Percentiles rank a stretch among this genome's conserved stretches.
Evolutionary conservation across 768 basidiomycete genomes (phyloP).

Genomic region (Pleurotus djamor): DNA sequence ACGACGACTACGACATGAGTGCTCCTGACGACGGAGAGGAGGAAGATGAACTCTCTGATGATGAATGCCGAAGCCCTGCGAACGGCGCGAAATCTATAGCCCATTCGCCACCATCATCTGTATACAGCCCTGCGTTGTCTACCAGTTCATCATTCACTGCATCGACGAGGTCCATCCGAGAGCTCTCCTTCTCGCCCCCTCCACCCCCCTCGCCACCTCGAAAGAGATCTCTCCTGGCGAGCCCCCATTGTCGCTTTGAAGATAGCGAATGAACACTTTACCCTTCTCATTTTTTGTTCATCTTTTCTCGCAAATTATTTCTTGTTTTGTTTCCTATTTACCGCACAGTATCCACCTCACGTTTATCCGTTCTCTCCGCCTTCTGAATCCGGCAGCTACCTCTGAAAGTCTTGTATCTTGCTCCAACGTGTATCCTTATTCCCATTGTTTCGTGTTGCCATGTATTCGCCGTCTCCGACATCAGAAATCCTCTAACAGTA

Average conservation of each 20-base stretch:
- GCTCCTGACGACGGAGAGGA: neutral
- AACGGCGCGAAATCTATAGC: neutral
- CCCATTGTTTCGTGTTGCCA: neutral
- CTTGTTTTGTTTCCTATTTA: too few species aligned
- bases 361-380: too few species aligned
- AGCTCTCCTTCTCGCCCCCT: neutral
- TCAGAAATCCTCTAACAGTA: too few species aligned
- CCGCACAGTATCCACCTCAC: too few species aligned
- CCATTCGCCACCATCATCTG: neutral
- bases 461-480: neutral
- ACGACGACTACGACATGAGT: neutral
- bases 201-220: neutral
- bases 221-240: neutral
- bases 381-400: too few species aligned
- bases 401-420: neutral
- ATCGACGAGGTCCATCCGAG: neutral
- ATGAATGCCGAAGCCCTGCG: neutral
- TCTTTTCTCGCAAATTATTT: too few species aligned
- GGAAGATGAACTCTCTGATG: neutral
- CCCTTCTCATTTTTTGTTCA: neutral
- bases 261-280: neutral
- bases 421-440: neutral
- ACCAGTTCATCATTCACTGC: neutral
- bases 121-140: constrained; percentile 1
- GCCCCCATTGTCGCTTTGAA: neutral